Base-by-base conservation (phyloP, 2,329 filamentous ascomycete genomes). In the Biscogniauxia marginata region DNA sequence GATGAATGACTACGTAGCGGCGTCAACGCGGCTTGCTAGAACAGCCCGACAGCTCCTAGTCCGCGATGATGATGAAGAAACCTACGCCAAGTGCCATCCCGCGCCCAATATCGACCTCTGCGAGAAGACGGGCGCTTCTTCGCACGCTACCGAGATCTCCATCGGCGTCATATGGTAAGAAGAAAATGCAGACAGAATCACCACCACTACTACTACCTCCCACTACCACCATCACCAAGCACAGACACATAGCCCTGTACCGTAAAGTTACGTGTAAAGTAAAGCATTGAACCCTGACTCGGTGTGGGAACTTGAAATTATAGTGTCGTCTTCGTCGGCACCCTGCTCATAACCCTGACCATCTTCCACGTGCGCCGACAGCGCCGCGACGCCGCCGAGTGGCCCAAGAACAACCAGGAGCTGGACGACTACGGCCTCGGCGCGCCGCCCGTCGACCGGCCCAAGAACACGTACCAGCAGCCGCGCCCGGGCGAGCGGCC, bases 361-460 rank as follows among this genome's bases (percentile, higher is more conserved):
- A 56, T 63, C 25, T 49, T 71, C 7, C 67, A 71, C 53, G n/a
- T 68, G 19, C 60, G 66, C 16, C 62, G 63, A 23, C 55, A 66
- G 50, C 60, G 62, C 18, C 53, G 30, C 18, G 68, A 71, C 55
- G 52, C 63, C 55, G 44, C 46, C 20, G 68, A 71, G 45, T 70
- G 66, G 63, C 61, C 63, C 44, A 70, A 70, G 63, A 64, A 63
- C 55, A 65, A 64, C 52, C 67, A 70, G 34, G 68, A 71, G 49
- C 62, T 71, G 30, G 68, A 70, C 16, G 68, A 69, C 52, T 71
- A 71, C 57, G 68, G 68, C 23, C 46, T 70, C 20, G 61, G 49
- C 1, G 50, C 50, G 13, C 55, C 60, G 9, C 19, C 58, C 3
- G 5, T 46, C 39, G 51, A 19, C 18, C 47, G 50, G 16, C 61